Evolutionary conservation across 352 stramenopile species (phyloP).

Genomic region (Phytophthora europaea): DNA sequence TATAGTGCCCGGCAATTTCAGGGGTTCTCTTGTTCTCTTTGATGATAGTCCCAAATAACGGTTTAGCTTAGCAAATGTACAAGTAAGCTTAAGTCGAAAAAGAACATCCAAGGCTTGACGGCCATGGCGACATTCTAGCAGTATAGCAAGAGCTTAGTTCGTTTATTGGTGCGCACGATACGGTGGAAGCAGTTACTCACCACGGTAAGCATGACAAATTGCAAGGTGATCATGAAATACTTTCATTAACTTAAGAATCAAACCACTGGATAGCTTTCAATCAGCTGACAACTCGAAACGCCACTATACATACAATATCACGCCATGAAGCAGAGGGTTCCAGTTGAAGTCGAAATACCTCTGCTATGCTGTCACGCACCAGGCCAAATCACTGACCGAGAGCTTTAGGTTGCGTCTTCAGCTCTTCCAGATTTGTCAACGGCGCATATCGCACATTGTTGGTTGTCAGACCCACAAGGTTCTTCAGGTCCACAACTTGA

Average conservation of each 20-base stretch:
- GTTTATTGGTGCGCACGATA: neutral
- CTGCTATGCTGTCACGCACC: neutral
- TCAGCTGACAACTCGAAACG: conserved; percentile 25
- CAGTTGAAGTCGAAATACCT: neutral
- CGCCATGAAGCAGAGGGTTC: neutral
- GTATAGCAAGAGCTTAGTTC: no score
- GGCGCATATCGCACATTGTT: conserved; percentile 73
- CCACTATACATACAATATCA: conserved; percentile 25
- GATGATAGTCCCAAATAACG: no score
- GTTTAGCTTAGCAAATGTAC: no score
- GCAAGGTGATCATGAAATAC: neutral
- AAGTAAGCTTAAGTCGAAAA: no score
- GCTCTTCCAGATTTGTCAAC: conserved; percentile 72
- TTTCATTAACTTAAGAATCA: conserved; percentile 14
- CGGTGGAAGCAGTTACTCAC: neutral
- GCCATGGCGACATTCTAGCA: no score
- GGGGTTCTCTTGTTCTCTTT: no score
- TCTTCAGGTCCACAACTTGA: conserved; percentile 83
- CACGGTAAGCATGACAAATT: neutral
- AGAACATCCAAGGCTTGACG: no score
- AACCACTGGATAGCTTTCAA: conserved; percentile 23
- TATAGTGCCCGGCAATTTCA: no score
- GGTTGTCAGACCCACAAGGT: conserved; percentile 68
- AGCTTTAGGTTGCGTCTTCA: conserved; percentile 9
- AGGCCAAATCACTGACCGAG: conserved; percentile 18